Conservation (phyloP, 345 rosid species). For the Euclidium syriacum region DNA sequence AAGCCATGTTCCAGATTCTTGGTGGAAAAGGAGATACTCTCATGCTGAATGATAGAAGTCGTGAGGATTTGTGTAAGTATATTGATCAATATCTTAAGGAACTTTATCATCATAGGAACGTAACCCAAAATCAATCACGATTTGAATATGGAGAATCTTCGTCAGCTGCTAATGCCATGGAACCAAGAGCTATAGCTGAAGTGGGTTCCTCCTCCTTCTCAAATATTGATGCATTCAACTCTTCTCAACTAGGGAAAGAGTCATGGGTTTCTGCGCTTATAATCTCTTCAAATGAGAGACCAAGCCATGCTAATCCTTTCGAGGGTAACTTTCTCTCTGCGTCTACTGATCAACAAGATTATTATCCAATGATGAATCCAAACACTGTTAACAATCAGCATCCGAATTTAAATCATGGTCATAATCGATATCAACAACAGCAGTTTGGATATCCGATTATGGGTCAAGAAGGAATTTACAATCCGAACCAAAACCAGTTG, state of each 20-base stretch:
- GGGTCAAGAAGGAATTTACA: neutral
- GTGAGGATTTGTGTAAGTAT: neutral
- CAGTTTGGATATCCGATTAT: neutral
- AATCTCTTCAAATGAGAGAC: neutral
- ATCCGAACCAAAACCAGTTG: neutral
- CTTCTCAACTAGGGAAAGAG: neutral
- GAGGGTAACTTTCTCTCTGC: neutral
- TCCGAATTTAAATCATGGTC: neutral
- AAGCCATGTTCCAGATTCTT: conserved; percentile 15
- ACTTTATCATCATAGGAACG: neutral
- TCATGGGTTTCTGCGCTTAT: neutral
- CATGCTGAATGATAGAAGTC: neutral
- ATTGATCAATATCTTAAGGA: conserved; percentile 2
- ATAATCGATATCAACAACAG: neutral
- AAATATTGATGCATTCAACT: neutral
- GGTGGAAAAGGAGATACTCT: neutral
- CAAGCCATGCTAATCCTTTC: neutral
- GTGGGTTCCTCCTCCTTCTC: neutral
- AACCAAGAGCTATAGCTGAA: neutral
- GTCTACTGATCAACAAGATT: neutral
- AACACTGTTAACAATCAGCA: neutral
- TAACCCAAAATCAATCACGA: neutral
- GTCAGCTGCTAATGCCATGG: neutral
- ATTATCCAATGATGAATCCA: neutral
- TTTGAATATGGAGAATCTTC: conserved; percentile 15